Base-by-base conservation (phyloP, 1,284 basidiomycete species). In the Rhodotorula glutinis region DNA sequence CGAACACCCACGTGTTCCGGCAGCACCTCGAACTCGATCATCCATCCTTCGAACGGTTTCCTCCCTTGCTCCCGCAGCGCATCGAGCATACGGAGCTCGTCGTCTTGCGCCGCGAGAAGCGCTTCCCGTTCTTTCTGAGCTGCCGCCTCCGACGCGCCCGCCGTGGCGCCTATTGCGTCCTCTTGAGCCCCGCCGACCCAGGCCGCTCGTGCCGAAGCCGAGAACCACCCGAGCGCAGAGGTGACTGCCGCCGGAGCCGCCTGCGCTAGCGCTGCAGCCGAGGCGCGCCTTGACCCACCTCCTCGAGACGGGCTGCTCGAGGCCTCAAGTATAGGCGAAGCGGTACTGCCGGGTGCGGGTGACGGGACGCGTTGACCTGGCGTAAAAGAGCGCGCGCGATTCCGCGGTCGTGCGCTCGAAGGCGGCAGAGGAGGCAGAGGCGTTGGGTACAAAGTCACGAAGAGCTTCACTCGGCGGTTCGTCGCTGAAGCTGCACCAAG, bases 171-270 rank as follows among this genome's bases (percentile, higher is more conserved):
- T 11, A 64, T 27, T 13, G 49, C 11, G 13, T 51, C 49, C 11
- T 51, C 49, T 27, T 51, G 49, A 8, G 49, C 17, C 1, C 49
- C 33, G 5, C 33, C 49, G 17, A 51, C 25, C 49, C n/a, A 51
- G 0, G 63, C 56, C 3, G 67, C 67, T 5, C 67, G 51, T 1
- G 64, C 67, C 16, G 60, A 65, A 0, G 66, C 58, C 10, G 64
- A 64, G n/a, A 72, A 63, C 70, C 70, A 72, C 13, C 65, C 65
- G n/a, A 69, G 58, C 0, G 70, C 70, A 9, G 57, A 52, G 0
- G 65, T 60, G 23, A 70, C 65, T 2, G 70, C 55, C 2, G 65
- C 53, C 0, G 61, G 57, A 27, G 62, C 62, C 1, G 56, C 62
- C 14, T 33, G 53, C 5, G 53, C 53, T 40, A 33, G 53, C 21